Evolutionary conservation across 1,284 basidiomycete species (phyloP), one percentile per base, ranked within the genome.

Genomic region (Malassezia yamatoensis): DNA sequence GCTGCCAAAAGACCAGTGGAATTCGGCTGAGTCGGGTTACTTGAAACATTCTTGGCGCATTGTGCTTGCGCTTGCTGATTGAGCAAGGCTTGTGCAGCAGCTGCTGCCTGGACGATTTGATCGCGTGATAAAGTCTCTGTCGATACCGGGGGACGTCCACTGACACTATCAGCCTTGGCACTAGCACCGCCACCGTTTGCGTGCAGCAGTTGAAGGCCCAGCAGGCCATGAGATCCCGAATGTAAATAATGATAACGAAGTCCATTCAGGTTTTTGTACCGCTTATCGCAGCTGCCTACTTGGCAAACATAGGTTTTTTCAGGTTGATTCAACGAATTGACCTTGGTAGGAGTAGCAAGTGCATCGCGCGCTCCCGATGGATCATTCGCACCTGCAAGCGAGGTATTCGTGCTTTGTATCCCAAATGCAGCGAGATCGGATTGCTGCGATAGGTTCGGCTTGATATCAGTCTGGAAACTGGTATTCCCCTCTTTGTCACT

Each of bases 231-330:
- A 53, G 91, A 90, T 15, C 93, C 91, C 33, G 87, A 88, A 77
- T 96, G 91, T 73, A 91, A 86, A 76, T 96, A 96, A 77, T 98
- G 91, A 67, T 98, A 96, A 70, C 87, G 78, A 76, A 68, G 55
- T 12, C 72, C 72, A 53, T 72, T 74, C 44, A 75, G 58, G 56
- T 96, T 96, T 81, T 96, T 91, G 79, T 96, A 98, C 67, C 93
- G 78, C 75, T 94, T 83, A 69, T 84, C 84, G 75, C 93, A 98
- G 33, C 70, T 73, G 43, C 76, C 77, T 9, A 73, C 70, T 51
- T 73, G 70, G 59, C 70, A 73, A 29, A 73, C 65, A 59, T 73
- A 73, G 37, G 52, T 49, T 48, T 59, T 58, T 16, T 64, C 62
- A 5, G 51, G 45, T 13, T 43, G 55, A 3, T 24, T 33, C 39